phyloP scores from a whole-genome alignment of 192 early-diverging fungal genomes.

The Mycoemilia scoparia region DNA sequence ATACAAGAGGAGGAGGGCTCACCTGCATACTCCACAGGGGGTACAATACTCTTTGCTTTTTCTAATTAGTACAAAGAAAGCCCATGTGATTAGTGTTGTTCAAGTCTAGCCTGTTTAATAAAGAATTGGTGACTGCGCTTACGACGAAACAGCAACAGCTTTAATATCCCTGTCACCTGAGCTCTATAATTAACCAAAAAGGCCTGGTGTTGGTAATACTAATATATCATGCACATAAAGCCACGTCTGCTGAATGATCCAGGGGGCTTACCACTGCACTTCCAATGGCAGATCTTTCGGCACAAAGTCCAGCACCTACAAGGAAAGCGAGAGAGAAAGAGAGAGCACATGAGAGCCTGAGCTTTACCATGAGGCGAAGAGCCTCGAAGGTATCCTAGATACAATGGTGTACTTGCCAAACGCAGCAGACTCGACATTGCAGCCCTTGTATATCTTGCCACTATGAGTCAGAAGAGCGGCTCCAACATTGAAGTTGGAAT shows the following conservation, averaged over 20 bases:
- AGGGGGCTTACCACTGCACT: slow-evolving; percentile 58
- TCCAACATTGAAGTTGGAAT: slow-evolving; percentile 84
- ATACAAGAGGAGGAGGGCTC: slow-evolving; percentile 24
- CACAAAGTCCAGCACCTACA: slow-evolving; percentile 60
- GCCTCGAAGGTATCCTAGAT: neutral
- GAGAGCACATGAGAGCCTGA: neutral
- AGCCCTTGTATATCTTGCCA: slow-evolving; percentile 47
- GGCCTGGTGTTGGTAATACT: too few species aligned
- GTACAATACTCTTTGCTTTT: slow-evolving; percentile 23
- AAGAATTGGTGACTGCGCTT: slow-evolving; percentile 7
- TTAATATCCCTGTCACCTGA: slow-evolving; percentile 58
- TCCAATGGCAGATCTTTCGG: slow-evolving; percentile 73
- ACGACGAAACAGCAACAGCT: slow-evolving; percentile 62
- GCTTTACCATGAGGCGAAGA: slow-evolving; percentile 2
- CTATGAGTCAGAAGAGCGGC: slow-evolving; percentile 54
- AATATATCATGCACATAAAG: neutral
- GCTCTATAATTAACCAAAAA: slow-evolving; percentile 21
- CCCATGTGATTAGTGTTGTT: slow-evolving; percentile 1
- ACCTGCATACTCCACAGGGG: slow-evolving; percentile 47
- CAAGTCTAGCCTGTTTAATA: neutral
- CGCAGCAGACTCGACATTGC: slow-evolving; percentile 82
- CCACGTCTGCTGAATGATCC: neutral
- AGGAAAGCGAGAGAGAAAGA: slow-evolving; percentile 2
- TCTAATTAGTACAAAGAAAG: neutral
- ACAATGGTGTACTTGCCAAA: slow-evolving; percentile 34